Evolutionary conservation across 768 basidiomycete genomes (phyloP), one percentile per base, ranked within the genome.

Genomic region (Naganishia onofrii): DNA sequence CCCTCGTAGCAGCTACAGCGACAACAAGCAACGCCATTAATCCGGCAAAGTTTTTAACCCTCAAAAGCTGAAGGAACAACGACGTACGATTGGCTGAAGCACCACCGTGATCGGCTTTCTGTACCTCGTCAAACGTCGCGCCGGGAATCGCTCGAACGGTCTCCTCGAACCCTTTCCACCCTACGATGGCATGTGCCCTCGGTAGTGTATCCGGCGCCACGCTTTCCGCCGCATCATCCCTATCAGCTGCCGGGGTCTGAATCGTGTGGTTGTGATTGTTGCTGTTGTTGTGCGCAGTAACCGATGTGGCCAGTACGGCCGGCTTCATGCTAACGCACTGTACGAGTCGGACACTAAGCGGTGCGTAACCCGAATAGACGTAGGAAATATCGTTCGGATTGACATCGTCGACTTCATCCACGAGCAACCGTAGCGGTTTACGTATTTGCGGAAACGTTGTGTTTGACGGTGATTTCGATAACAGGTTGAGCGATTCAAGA

Each of bases 81-180:
- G 68, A 54, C 76, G 73, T 28, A 44, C 53, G 26, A 29, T 71
- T 71, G 19, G 53, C n/a, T 53, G 69, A 68, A 48, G 44, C 46
- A 70, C 10, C 67, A 19, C 71, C 74, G 46, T 72, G 73, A 6
- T 70, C 74, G 3, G 67, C 54, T 55, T 71, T 77, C 72, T 84
- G 84, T 7, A 78, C 82, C 42, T 91, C 85, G 80, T 99, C 94
- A 51, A 96, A 86, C 26, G 89, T 90, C 77, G 88, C 87, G 2
- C 96, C 96, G 0, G 93, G 91, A 67, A 98, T 88, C 66, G 85
- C 84, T 42, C 86, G 85, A 26, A 96, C 78, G 17, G 91, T 86
- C 76, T 98, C 95, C 80, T 98, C 96, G 77, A 99, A 93, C 28
- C 93, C 95, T 80, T 91, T 95, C 94, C 95, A 99, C 2, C 95